A percentile compares a stretch with the other conserved stretches of the same genome.
Conservation (phyloP, 2,329 filamentous ascomycete species). For the Pestalotiopsis fici region DNA sequence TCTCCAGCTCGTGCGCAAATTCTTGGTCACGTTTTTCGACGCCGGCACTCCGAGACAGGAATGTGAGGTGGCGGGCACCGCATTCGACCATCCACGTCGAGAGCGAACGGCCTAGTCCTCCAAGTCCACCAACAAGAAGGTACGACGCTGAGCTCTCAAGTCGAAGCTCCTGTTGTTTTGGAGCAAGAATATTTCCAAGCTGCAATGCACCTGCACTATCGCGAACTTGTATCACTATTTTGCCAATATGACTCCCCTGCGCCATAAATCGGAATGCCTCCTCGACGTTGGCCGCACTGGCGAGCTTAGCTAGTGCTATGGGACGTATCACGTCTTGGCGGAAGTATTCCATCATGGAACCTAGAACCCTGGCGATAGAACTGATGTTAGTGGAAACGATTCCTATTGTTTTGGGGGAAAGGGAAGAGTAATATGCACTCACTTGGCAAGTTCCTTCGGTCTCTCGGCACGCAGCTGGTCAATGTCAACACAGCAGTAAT, state of each 20-base stretch:
- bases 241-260: constrained; percentile 41
- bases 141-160: constrained; percentile 11
- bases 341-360: constrained; percentile 10
- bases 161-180: neutral
- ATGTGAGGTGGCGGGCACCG: constrained; percentile 16
- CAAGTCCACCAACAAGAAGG: constrained; percentile 20
- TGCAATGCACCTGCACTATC: neutral
- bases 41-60: constrained; percentile 13
- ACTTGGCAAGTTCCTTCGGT: neutral
- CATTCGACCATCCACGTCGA: constrained; percentile 18
- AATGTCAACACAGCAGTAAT: constrained; percentile 36
- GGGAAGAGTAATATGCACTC: neutral
- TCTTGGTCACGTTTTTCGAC: neutral
- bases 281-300: constrained; percentile 20
- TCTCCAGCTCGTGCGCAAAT: constrained; percentile 14
- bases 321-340: constrained; percentile 16
- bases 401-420: neutral
- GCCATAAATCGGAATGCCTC: constrained; percentile 40
- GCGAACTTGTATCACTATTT: constrained; percentile 33
- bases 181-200: neutral
- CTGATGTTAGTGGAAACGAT: neutral
- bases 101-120: constrained; percentile 18
- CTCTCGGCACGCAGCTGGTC: constrained; percentile 16
- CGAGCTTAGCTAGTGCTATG: constrained; percentile 6
- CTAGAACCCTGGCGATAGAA: neutral